phyloP scores from a whole-genome alignment of 495 filamentous ascomycete genomes.

The Pseudotulostoma volvatum region DNA sequence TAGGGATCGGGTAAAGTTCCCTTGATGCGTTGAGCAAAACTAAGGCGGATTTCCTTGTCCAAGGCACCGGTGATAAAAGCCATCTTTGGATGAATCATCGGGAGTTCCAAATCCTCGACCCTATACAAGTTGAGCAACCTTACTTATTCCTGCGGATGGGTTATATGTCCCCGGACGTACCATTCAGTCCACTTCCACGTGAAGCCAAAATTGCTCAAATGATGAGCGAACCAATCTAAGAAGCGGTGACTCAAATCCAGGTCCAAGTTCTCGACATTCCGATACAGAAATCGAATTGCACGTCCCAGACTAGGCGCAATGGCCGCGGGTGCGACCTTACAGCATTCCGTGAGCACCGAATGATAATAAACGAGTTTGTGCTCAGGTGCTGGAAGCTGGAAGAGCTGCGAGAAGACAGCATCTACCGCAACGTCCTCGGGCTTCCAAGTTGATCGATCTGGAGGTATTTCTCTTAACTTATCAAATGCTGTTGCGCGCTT shows the following conservation, averaged over 20 bases:
- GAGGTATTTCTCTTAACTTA: slow-evolving; percentile 52
- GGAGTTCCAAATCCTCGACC: slow-evolving; percentile 67
- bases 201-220: slow-evolving; percentile 97
- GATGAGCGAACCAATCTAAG: slow-evolving; percentile 95
- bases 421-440: slow-evolving; percentile 95
- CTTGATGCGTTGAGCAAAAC: slow-evolving; percentile 90
- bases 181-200: slow-evolving; percentile 99
- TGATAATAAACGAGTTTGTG: slow-evolving; percentile 97
- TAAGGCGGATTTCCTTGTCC: slow-evolving; percentile 93
- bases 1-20: slow-evolving; percentile 81
- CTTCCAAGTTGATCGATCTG: slow-evolving; percentile 72
- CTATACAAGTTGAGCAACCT: slow-evolving; percentile 15
- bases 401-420: slow-evolving; percentile 88
- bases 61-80: slow-evolving; percentile 79
- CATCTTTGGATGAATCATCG: slow-evolving; percentile 69
- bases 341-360: slow-evolving; percentile 80
- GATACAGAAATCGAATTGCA: slow-evolving; percentile 84
- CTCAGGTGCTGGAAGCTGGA: slow-evolving; percentile 70
- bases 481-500: slow-evolving; percentile 88
- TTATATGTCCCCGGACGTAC: slow-evolving; percentile 25
- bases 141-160: slow-evolving; percentile 1
- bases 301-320: slow-evolving; percentile 90
- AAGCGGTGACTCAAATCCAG: slow-evolving; percentile 76
- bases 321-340: slow-evolving; percentile 86
- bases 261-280: slow-evolving; percentile 64